phyloP scores from a whole-genome alignment of 1,284 basidiomycete genomes.

The Amylostereum chailletii region DNA sequence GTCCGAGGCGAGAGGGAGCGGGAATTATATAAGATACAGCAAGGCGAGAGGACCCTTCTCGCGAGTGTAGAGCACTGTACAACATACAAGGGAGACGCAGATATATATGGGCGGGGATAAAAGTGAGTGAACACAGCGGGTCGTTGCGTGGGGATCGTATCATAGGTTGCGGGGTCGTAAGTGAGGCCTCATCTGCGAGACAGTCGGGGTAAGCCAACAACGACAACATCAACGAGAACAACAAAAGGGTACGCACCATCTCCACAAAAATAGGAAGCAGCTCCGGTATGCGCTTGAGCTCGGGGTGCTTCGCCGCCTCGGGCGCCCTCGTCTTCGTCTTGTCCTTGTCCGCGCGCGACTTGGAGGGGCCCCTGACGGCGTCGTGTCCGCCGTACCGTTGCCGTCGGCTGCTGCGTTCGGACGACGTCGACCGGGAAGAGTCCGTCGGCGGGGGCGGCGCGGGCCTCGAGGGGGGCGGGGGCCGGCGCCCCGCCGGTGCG shows the following conservation, averaged over 20 bases:
- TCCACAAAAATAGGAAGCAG: slow-evolving; percentile 84
- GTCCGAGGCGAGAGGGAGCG: too few species aligned
- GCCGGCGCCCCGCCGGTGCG: slow-evolving; percentile 2
- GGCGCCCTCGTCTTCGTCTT: slow-evolving; percentile 28
- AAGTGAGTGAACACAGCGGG: too few species aligned
- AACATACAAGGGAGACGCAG: too few species aligned
- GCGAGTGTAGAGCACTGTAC: too few species aligned
- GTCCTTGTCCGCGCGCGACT: slow-evolving; percentile 13
- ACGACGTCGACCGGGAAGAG: slow-evolving; percentile 1
- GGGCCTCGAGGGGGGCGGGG: slow-evolving; percentile 7
- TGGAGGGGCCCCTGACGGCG: background rate
- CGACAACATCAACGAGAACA: slow-evolving; percentile 2
- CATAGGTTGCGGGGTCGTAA: slow-evolving; percentile 14
- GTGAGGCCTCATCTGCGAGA: slow-evolving; percentile 27
- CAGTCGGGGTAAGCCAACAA: background rate
- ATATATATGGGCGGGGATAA: too few species aligned
- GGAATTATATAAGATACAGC: too few species aligned
- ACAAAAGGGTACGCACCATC: slow-evolving; percentile 48
- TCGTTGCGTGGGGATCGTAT: background rate
- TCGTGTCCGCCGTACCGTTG: slow-evolving; percentile 5
- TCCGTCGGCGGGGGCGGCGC: background rate
- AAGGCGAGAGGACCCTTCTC: too few species aligned
- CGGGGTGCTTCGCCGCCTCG: slow-evolving; percentile 59
- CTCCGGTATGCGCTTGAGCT: slow-evolving; percentile 67
- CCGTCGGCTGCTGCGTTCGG: background rate